These are phyloP conservation scores for Talaromyces sp. DNA, from an alignment of 2,329 filamentous ascomycete species.

Conservation along the genomic window DNA sequence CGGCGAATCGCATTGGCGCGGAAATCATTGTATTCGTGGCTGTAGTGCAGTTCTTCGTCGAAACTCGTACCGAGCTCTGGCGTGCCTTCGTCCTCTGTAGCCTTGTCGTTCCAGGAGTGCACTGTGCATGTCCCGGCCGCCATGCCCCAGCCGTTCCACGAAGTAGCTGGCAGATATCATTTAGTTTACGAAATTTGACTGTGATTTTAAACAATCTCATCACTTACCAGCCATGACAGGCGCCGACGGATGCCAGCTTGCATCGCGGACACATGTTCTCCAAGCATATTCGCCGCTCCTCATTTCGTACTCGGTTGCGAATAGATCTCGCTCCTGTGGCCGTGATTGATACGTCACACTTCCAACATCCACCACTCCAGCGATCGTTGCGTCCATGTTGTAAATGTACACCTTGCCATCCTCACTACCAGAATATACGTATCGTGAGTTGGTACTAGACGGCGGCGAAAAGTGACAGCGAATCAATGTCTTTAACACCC, in stretches of 20 bases:
- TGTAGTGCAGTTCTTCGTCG: conserved; percentile 54
- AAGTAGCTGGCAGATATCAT: conserved; percentile 57
- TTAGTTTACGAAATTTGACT: neutral
- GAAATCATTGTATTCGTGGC: conserved; percentile 40
- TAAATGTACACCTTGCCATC: conserved; percentile 89
- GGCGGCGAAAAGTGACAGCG: conserved; percentile 92
- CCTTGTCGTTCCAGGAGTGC: conserved; percentile 70
- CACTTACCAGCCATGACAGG: conserved; percentile 67
- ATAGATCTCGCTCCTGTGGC: conserved; percentile 49
- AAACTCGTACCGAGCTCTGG: conserved; percentile 57
- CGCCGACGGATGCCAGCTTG: conserved; percentile 83
- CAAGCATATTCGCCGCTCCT: conserved; percentile 56
- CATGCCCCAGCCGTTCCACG: conserved; percentile 74
- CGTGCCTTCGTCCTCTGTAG: conserved; percentile 59
- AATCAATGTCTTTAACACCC: conserved; percentile 83
- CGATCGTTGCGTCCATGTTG: conserved; percentile 85
- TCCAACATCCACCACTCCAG: conserved; percentile 72
- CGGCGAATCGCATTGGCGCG: conserved; percentile 14
- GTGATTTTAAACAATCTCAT: neutral
- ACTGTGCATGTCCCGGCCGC: conserved; percentile 70
- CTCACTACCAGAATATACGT: conserved; percentile 87
- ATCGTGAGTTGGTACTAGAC: conserved; percentile 78
- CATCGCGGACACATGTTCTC: conserved; percentile 79
- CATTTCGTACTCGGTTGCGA: conserved; percentile 54
- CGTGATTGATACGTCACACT: conserved; percentile 61